phyloP scores from a whole-genome alignment of 2,329 filamentous ascomycete genomes.

The Neonectria punicea region DNA sequence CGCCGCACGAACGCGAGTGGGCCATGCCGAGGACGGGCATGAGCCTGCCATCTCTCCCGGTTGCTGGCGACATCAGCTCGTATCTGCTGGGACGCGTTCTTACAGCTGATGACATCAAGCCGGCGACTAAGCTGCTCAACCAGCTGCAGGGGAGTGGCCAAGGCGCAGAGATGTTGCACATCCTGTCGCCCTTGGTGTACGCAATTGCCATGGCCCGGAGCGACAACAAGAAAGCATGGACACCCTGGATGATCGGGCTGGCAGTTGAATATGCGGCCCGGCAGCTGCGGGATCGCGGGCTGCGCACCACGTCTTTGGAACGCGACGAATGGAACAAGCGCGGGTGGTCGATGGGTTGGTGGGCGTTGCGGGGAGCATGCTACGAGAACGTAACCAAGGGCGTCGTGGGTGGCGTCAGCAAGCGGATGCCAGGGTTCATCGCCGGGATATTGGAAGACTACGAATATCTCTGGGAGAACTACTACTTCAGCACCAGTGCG shows the following conservation, averaged over 20 bases:
- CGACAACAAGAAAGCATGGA: conserved; percentile 82
- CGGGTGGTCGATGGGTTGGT: conserved; percentile 93
- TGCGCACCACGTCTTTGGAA: conserved; percentile 87
- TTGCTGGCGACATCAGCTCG: conserved; percentile 81
- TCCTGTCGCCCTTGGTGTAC: conserved; percentile 88
- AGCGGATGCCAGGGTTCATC: conserved; percentile 82
- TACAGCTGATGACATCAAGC: conserved; percentile 96
- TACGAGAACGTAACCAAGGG: conserved; percentile 91
- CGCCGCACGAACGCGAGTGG: conserved; percentile 72
- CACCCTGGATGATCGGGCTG: conserved; percentile 89
- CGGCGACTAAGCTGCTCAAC: conserved; percentile 87
- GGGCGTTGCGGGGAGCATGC: conserved; percentile 95
- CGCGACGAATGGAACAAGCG: conserved; percentile 89
- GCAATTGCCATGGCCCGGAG: conserved; percentile 81
- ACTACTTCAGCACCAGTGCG: conserved; percentile 81
- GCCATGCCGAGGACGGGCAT: conserved; percentile 94
- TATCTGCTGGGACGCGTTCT: conserved; percentile 92
- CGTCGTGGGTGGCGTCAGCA: conserved; percentile 76
- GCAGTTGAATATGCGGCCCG: conserved; percentile 87
- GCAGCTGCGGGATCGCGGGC: conserved; percentile 79
- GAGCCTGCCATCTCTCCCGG: conserved; percentile 84
- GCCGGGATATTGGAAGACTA: conserved; percentile 93
- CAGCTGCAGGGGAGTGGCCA: conserved; percentile 78
- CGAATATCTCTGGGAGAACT: conserved; percentile 97
- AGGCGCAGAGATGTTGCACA: conserved; percentile 89